Evolutionary conservation across 106 monocot species (phyloP).

Genomic region (Apostasia ramifera): DNA sequence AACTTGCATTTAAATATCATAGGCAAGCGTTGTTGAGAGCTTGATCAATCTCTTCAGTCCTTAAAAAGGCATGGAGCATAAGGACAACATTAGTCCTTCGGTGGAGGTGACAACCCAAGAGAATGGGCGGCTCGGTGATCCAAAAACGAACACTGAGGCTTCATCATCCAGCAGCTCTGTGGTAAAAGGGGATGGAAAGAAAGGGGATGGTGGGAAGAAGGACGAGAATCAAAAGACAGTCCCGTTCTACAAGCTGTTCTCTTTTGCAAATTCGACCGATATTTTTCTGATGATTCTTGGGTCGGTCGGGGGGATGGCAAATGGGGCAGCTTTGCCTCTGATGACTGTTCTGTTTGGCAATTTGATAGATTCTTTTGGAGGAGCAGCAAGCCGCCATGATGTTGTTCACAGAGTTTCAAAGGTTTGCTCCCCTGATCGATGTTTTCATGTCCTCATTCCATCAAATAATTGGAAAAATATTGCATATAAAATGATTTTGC

Average conservation of each 20-base stretch:
- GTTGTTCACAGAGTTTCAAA: constrained; percentile 27
- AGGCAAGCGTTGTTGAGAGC: too few species aligned
- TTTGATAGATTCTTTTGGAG: constrained; percentile 35
- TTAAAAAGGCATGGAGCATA: too few species aligned
- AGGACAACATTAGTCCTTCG: too few species aligned
- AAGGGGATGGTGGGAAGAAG: not conserved
- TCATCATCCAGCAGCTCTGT: too few species aligned
- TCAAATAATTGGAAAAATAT: not conserved
- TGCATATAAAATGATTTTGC: too few species aligned
- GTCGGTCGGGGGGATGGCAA: constrained; percentile 18
- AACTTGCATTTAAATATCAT: too few species aligned
- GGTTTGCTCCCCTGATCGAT: constrained; percentile 3
- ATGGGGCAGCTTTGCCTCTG: constrained; percentile 32
- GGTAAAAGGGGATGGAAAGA: too few species aligned
- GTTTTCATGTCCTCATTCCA: too few species aligned
- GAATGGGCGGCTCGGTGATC: too few species aligned
- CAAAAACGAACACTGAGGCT: too few species aligned
- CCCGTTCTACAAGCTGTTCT: constrained; percentile 37
- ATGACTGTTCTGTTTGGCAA: constrained; percentile 37
- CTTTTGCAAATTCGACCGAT: constrained; percentile 35
- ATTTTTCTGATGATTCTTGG: constrained; percentile 30
- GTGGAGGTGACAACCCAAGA: too few species aligned
- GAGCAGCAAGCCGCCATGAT: constrained; percentile 8
- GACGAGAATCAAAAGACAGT: constrained; percentile 1
- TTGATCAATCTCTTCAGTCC: too few species aligned